A percentile compares a stretch with the other conserved stretches of the same genome.
These are phyloP conservation scores for Apiospora koreana DNA, from an alignment of 2,329 filamentous ascomycete species.

Conservation along the genomic window DNA sequence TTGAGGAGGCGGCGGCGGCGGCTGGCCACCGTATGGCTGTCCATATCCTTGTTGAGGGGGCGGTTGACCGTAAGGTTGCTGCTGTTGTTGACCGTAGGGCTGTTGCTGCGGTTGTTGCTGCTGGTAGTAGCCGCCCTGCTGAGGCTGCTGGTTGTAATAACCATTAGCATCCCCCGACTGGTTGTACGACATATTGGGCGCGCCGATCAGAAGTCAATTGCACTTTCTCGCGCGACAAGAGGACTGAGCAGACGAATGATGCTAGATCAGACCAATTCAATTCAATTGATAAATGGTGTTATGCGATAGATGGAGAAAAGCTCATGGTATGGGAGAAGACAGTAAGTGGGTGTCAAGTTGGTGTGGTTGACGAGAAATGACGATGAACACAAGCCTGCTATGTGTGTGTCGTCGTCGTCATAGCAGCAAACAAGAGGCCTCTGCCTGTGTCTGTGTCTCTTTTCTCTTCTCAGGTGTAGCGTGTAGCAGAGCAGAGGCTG, in stretches of 20 bases:
- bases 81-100: neutral
- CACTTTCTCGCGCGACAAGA: neutral
- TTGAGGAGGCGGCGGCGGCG: neutral
- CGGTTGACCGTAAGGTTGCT: neutral
- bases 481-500: neutral
- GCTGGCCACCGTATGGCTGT: neutral
- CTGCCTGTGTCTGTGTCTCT: neutral
- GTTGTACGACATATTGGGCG: conserved; percentile 3
- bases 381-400: neutral
- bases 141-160: conserved; percentile 2
- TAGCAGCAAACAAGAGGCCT: conserved; percentile 3
- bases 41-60: neutral
- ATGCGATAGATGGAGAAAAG: neutral
- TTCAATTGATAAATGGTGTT: neutral
- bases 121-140: neutral
- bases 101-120: neutral
- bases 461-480: too few relatives aligned
- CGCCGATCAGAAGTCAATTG: neutral
- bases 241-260: neutral
- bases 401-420: neutral
- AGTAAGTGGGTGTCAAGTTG: neutral
- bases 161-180: neutral
- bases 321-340: neutral
- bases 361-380: conserved; percentile 7
- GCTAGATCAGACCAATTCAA: neutral